phyloP scores from a whole-genome alignment of 768 basidiomycete species.

The Hemileccinum rubropunctum region DNA sequence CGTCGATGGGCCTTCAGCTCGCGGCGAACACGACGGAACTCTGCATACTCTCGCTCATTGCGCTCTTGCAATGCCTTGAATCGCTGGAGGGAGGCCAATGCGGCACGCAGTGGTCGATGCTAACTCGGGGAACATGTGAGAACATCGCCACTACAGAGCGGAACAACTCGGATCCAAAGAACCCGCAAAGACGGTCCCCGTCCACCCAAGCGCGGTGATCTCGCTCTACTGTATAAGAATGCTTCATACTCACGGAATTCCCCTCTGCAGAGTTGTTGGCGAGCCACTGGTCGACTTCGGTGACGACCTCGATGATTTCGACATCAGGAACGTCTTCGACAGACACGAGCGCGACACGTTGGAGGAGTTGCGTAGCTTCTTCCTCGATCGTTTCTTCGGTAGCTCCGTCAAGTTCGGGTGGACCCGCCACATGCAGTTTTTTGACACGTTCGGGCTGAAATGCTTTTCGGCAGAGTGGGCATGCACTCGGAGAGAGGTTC shows the following conservation, averaged over 20 bases:
- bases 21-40: constrained; percentile 32
- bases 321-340: constrained; percentile 30
- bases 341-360: constrained; percentile 36
- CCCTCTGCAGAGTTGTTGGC: constrained; percentile 39
- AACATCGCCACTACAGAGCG: constrained; percentile 9
- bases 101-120: constrained; percentile 31
- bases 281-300: constrained; percentile 55
- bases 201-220: background rate
- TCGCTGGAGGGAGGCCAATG: constrained; percentile 36
- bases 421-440: constrained; percentile 62
- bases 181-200: background rate
- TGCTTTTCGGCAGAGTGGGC: constrained; percentile 65
- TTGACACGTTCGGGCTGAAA: constrained; percentile 58
- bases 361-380: constrained; percentile 35
- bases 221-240: constrained; percentile 1
- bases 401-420: constrained; percentile 35
- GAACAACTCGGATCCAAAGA: constrained; percentile 21
- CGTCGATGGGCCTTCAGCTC: constrained; percentile 30
- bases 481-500: constrained; percentile 47
- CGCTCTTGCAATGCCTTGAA: constrained; percentile 38
- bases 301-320: constrained; percentile 38
- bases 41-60: constrained; percentile 29
- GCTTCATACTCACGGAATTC: constrained; percentile 27
- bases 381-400: constrained; percentile 41
- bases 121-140: constrained; percentile 26